Base-by-base conservation (phyloP, 1,139 yeast genomes). In the Candida sp. region DNA sequence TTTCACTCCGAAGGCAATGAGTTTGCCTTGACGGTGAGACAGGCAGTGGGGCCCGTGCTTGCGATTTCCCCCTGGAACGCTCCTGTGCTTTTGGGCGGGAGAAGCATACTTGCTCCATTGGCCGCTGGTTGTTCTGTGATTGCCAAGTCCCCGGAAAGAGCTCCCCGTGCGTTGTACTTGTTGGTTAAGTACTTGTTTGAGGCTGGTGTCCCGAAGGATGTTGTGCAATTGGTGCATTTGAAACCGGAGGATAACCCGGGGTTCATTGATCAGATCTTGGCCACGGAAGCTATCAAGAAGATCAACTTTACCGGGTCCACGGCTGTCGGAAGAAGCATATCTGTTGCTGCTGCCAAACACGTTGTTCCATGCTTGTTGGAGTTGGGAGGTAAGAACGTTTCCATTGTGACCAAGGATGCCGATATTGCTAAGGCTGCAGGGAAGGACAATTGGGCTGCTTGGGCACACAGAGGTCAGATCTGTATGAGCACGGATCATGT, bases 81-180 rank as follows among this genome's bases (percentile, higher is more conserved):
- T 0, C 81, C 83, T 1, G 72, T 72, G 1, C 63, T 79, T 31
- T 65, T 79, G 42, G 63, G 70, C 6, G 65, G 68, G 11, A 62
- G 82, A 51, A 64, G 79, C 2, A 66, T 78, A 3, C 56, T 66
- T 23, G 77, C 78, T 4, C 83, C 83, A 2, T 62, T 78, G 47
- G 75, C 77, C 31, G 82, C 83, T n/a, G 83, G 83, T 1, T 77
- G 82, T 56, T 75, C 81, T 0, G 81, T 78, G n/a, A 59, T 78
- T 12, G 54, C 69, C 40, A 77, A 77, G 52, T 62, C 78, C 0
- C 63, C 77, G 4, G 80, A 78, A 46, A 64, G 69, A 47, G 64
- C 80, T 2, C 73, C 81, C 0, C 50, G 53, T 37, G 46, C 66
- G 3, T 58, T 73, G 1, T 68, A 72, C 54, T 46, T 73, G 11